Percentiles rank a stretch among this genome's conserved stretches.
phyloP scores from a whole-genome alignment of 257 asterid species.

The Rehmannia glutinosa region DNA sequence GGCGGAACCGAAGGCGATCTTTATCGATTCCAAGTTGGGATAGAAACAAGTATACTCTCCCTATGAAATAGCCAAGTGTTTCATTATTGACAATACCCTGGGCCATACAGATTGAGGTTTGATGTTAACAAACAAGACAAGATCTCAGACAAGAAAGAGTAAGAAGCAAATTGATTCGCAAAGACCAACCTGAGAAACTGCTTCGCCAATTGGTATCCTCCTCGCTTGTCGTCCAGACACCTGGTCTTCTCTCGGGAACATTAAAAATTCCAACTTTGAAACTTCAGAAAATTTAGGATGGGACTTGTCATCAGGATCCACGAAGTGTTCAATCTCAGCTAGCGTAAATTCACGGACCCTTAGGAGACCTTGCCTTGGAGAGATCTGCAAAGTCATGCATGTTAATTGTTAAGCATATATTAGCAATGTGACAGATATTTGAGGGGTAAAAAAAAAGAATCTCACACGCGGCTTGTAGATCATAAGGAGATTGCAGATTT shows the following conservation, averaged over 20 bases:
- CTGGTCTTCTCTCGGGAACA: conserved; percentile 88
- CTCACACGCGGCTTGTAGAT: background rate
- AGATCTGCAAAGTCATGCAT: conserved; percentile 39
- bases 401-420: conserved; percentile 6
- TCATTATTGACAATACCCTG: conserved; percentile 78
- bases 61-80: conserved; percentile 77
- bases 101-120: background rate
- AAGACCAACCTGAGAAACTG: conserved; percentile 59
- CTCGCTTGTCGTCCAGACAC: conserved; percentile 59
- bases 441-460: background rate
- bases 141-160: background rate
- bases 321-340: conserved; percentile 85
- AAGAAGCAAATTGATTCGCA: background rate
- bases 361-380: conserved; percentile 86
- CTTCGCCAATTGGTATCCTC: conserved; percentile 55
- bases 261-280: conserved; percentile 52
- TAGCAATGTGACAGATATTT: no score
- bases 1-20: conserved; percentile 72
- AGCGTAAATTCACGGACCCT: conserved; percentile 81
- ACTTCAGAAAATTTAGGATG: conserved; percentile 72
- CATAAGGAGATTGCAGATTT: background rate
- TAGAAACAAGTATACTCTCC: conserved; percentile 74
- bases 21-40: conserved; percentile 72
- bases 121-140: conserved; percentile 5
- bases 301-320: conserved; percentile 76